These are phyloP conservation scores for Leishmania turanica DNA, from an alignment of 208 protist species.

Conservation along the genomic window DNA sequence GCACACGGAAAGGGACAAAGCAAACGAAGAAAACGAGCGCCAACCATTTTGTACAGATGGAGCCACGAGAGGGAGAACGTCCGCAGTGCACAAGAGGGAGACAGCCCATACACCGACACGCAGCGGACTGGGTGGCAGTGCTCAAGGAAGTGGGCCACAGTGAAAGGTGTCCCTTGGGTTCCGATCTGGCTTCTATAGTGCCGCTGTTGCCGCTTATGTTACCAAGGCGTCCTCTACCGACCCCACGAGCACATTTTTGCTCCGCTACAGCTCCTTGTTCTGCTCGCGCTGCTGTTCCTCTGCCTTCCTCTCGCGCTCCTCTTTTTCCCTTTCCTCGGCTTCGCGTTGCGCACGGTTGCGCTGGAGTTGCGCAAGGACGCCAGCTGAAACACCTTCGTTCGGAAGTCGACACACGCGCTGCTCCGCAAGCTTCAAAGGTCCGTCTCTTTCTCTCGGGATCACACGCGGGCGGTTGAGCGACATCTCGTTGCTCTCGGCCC, in stretches of 20 bases:
- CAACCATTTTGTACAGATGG: not conserved
- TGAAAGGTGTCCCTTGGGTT: not conserved
- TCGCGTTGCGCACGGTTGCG: slow-evolving; percentile 17
- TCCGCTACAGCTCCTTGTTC: not conserved
- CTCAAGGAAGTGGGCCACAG: not conserved
- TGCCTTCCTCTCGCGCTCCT: not conserved
- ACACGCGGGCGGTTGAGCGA: slow-evolving; percentile 18
- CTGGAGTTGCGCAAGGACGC: slow-evolving; percentile 10
- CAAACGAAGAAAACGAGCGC: not conserved
- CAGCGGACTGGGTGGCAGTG: not conserved
- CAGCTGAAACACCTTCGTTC: slow-evolving; percentile 16
- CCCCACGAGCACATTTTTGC: not conserved
- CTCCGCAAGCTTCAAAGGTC: not conserved
- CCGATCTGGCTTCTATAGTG: slow-evolving; percentile 2
- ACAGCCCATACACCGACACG: not conserved
- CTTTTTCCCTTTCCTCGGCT: not conserved
- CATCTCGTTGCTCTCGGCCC: slow-evolving; percentile 16
- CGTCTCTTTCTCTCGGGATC: not conserved
- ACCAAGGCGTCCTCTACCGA: not conserved
- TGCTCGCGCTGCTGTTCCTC: slow-evolving; percentile 1
- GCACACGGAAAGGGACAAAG: not conserved
- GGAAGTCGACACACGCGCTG: slow-evolving; percentile 17
- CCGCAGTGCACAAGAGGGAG: not conserved
- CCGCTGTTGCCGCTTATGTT: slow-evolving; percentile 3
- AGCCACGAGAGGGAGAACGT: not conserved